Conservation (phyloP, 148 eudicot genomes). For the Diospyros kaki region DNA sequence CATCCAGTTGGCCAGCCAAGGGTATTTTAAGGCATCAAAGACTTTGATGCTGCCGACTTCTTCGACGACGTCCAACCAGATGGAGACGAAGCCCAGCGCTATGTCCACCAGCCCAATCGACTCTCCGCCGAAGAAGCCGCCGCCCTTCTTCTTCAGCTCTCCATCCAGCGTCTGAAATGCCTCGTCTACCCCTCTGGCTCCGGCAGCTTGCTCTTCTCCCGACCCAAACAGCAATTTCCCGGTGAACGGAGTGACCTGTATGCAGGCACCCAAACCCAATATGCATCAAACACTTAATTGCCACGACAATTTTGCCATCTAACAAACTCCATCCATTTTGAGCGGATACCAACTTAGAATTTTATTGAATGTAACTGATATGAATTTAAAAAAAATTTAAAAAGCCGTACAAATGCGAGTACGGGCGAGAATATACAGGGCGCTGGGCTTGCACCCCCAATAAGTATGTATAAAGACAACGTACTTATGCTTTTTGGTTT, state of each 20-base stretch:
- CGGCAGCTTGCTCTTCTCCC: background rate
- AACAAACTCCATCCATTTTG: no score
- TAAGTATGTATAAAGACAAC: no score
- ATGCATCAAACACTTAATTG: no score
- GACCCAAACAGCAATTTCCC: background rate
- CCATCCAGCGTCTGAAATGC: constrained; percentile 5
- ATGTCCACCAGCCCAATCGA: background rate
- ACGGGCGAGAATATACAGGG: no score
- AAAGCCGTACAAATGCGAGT: no score
- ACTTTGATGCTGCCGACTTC: background rate
- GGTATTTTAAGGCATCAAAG: background rate
- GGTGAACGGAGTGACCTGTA: background rate
- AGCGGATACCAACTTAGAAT: background rate
- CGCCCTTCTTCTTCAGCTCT: constrained; percentile 5
- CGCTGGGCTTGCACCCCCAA: no score
- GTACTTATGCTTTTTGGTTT: no score
- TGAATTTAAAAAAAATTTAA: no score
- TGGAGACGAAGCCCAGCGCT: background rate
- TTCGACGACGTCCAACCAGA: background rate
- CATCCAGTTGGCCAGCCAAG: background rate
- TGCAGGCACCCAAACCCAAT: no score
- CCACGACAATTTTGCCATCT: no score
- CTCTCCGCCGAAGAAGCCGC: constrained; percentile 9
- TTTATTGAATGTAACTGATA: no score
- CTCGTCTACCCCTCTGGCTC: background rate